Evolutionary conservation across 495 filamentous ascomycete genomes (phyloP), one percentile per base, ranked within the genome.

Genomic region (Aspergillus conjunctus): DNA sequence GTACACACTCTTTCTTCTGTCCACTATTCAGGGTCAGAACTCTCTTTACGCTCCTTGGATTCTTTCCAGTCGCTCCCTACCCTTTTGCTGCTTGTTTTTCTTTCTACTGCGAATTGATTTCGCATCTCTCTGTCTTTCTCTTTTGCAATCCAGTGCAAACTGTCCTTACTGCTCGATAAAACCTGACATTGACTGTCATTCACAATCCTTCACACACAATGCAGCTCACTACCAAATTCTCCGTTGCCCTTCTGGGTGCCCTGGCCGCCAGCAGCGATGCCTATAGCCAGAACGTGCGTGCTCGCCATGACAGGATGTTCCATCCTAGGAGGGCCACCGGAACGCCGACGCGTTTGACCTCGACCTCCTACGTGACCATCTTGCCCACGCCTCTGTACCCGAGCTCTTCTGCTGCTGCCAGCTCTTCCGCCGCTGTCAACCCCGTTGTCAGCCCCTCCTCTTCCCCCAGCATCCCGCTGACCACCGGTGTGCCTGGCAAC

Each of bases 201-300:
- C 52, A 22, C 51, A 21, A 39, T 43, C 34, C 58, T 55, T 48
- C 20, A 6, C 20, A 43, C 71, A 72, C 51, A 51, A 79, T 79
- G 76, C 71, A 72, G 52, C 64, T 75, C 59, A 72, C 78, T 67
- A 72, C 72, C 73, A 84, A 79, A 65, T 56, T 84, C 59, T 71
- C 80, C 49, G 49, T 83, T 49, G 78, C 71, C 59, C 71, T 81
- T 41, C 64, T 83, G 59, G 79, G 76, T 34, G 78, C 77, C 52
- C 71, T 84, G 63, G 81, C 79, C 56, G 68, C 77, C 39, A 67
- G 74, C 50, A 67, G 71, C 52, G 72, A 81, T 60, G 79, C 73
- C 39, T 69, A 68, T 58, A 69, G 69, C 64, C 73, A 79, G 52
- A 70, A 58, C 61, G 58, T 68, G 15, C 69, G 70, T 32, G 67